Percentiles rank a stretch among this genome's conserved stretches.
Conservation (phyloP, 78 protist genomes). For the Dictyostelium firmibasis region DNA sequence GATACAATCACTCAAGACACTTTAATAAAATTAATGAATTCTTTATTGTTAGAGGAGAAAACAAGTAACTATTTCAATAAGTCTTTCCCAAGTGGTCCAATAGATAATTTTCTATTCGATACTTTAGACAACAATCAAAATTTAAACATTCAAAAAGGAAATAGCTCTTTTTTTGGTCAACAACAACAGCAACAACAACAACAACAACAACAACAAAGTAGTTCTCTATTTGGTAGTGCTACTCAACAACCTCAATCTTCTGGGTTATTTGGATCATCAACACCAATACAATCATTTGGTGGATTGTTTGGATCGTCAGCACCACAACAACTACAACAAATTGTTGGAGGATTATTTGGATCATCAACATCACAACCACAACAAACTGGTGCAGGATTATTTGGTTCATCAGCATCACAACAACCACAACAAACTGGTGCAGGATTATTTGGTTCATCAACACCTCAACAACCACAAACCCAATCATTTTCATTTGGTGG, state of each 20-base stretch:
- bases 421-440: not conserved
- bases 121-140: not conserved
- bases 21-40: not conserved
- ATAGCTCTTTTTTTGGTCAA: no score
- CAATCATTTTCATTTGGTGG: not conserved
- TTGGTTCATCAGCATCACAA: not conserved
- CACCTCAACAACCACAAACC: no score
- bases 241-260: not conserved
- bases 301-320: not conserved
- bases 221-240: not conserved
- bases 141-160: not conserved
- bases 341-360: not conserved
- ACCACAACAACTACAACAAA: not conserved
- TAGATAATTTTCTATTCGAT: not conserved
- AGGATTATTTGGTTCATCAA: not conserved
- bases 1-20: not conserved
- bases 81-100: not conserved
- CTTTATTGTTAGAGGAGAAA: not conserved
- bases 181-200: not conserved
- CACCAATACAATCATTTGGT: not conserved
- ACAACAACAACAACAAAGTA: not conserved
- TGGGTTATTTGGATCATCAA: not conserved
- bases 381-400: not conserved
- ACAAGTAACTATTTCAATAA: not conserved
- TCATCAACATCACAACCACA: not conserved